These are phyloP conservation scores for Helianthus tuberosus DNA, from an alignment of 129 eudicot genomes.

Conservation along the genomic window DNA sequence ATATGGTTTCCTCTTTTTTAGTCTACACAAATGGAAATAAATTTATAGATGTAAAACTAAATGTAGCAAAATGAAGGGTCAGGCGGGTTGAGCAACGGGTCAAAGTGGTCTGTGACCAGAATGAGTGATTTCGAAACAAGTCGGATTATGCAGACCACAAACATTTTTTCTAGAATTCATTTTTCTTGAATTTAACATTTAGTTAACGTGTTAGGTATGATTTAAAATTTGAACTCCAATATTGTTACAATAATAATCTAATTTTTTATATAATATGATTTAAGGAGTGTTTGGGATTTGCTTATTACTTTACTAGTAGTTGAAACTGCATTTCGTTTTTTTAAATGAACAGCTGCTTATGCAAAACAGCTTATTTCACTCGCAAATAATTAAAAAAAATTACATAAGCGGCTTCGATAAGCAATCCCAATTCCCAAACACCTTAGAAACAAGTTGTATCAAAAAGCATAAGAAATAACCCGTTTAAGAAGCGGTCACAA, in stretches of 20 bases:
- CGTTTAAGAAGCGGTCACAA: background rate
- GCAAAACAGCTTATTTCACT: background rate
- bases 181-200: background rate
- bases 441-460: background rate
- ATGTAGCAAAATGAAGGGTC: background rate
- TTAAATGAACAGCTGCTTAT: background rate
- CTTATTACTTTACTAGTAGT: no score
- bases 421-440: constrained; percentile 1
- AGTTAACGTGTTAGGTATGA: background rate
- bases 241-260: background rate
- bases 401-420: background rate
- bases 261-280: background rate
- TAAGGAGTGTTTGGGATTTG: no score
- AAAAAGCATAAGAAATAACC: background rate
- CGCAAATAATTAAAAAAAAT: background rate
- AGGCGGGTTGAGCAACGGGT: background rate
- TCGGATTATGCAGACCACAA: no score
- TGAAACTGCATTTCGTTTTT: no score
- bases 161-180: background rate
- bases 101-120: background rate
- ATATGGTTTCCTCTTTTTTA: constrained; percentile 68
- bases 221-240: background rate
- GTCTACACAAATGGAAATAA: constrained; percentile 42
- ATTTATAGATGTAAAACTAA: background rate
- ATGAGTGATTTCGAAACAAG: background rate